Evolutionary conservation across 768 basidiomycete genomes (phyloP).

Genomic region (Auriculariales sp.): DNA sequence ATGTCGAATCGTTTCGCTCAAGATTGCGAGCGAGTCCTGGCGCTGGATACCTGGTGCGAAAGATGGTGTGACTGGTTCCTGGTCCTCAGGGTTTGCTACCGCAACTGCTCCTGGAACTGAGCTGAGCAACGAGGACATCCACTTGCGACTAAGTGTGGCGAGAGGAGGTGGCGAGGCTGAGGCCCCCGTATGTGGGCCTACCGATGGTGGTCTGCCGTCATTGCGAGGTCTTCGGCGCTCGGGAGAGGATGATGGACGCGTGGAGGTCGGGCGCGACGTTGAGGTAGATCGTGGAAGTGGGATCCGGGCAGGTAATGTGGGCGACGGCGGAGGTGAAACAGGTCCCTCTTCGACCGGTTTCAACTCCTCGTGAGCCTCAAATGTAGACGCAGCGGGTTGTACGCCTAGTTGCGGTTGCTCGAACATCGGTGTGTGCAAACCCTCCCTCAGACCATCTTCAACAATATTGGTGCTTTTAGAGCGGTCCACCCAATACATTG

Average conservation of each 20-base stretch:
- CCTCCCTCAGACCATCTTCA: not conserved
- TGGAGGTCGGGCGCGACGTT: not conserved
- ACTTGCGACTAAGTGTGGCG: constrained; percentile 19
- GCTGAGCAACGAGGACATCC: constrained; percentile 33
- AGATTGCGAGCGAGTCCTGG: constrained; percentile 7
- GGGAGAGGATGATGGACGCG: not conserved
- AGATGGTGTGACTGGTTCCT: constrained; percentile 6
- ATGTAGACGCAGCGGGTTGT: too few species aligned
- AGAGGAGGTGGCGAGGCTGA: constrained; percentile 24
- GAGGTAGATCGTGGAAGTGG: constrained; percentile 1
- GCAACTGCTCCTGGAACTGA: constrained; percentile 8
- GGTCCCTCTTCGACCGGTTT: too few species aligned
- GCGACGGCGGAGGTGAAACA: constrained; percentile 8
- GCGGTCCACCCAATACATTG: constrained; percentile 37
- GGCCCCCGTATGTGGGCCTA: constrained; percentile 1
- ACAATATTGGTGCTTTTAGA: not conserved
- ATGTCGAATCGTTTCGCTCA: not conserved
- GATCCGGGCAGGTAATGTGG: not conserved
- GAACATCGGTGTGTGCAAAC: not conserved
- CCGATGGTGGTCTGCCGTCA: not conserved
- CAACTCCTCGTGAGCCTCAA: too few species aligned
- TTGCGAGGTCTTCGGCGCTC: not conserved
- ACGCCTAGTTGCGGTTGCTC: not conserved
- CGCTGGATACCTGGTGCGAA: constrained; percentile 9
- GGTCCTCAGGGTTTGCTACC: constrained; percentile 4